Evolutionary conservation across 257 asterid genomes (phyloP), one percentile per base, ranked within the genome.

Genomic region (Solanum rostratum): DNA sequence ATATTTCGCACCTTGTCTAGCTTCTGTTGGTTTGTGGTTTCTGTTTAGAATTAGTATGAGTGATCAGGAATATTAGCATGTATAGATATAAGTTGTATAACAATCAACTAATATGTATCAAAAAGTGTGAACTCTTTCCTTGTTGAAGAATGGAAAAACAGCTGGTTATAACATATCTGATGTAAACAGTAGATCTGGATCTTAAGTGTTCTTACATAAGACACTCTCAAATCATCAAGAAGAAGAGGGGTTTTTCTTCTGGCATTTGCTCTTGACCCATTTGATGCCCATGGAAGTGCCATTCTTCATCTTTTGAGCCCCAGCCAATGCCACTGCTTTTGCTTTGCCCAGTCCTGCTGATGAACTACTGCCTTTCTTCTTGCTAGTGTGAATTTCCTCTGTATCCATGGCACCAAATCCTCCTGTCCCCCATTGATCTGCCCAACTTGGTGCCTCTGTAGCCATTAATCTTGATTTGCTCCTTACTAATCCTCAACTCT

Each of bases 341-440:
- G 95, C 96, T 87, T 93, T 94, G 2, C 95, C 90, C 16, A 94
- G 79, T 74, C 81, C 41, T 82, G 95, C 96, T 19, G 91, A 85
- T 45, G 86, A 55, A 39, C 83, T 66, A n/a, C n/a, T n/a, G 16
- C 63, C 46, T 85, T 86, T 80, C 83, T 86, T 86, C 13, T 88
- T 92, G 88, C 92, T 93, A 55, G 87, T 87, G 2, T 84, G 27
- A 55, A 81, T 73, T 24, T 92, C 91, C 13, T 86, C 93, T 41
- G 73, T 90, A 1, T 85, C 90, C 87, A 94, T 90, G 14, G 92
- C 95, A 50, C 97, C 99, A 84, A 94, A 82, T 1, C 99, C 99
- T 82, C 98, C 97, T 53, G 92, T 89, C 0, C 98, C 99, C 99
- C 99, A 94, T 85, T 94, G 99, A 92, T 96, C 99, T 68, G 97